A percentile compares a stretch with the other conserved stretches of the same genome.
phyloP scores from a whole-genome alignment of 495 filamentous ascomycete genomes.

The Pyrenopolyporus hunteri region DNA sequence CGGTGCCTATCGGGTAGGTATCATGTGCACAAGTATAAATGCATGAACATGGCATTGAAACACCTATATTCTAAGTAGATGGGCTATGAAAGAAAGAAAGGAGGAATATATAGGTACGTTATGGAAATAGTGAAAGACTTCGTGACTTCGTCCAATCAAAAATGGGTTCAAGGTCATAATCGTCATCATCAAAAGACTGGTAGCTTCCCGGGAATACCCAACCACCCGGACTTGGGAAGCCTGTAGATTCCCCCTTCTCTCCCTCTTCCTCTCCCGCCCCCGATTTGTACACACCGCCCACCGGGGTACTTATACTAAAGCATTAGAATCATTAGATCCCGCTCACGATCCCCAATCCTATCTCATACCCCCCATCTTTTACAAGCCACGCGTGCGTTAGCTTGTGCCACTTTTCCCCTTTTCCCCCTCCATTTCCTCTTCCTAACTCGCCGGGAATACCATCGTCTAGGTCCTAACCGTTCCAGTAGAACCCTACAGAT shows the following conservation, averaged over 20 bases:
- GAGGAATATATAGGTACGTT: not conserved
- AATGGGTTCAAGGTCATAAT: constrained; percentile 24
- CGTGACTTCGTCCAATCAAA: constrained; percentile 33
- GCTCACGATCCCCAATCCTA: constrained; percentile 1
- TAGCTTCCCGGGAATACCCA: constrained; percentile 6
- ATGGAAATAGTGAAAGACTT: constrained; percentile 11
- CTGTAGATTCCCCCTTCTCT: not conserved
- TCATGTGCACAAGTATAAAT: not conserved
- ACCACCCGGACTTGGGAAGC: not conserved
- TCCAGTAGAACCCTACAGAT: constrained; percentile 9
- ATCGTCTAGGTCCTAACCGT: constrained; percentile 13
- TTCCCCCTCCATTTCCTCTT: not conserved
- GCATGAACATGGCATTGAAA: not conserved
- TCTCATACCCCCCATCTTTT: constrained; percentile 1
- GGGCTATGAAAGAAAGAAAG: constrained; percentile 3
- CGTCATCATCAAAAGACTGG: constrained; percentile 22
- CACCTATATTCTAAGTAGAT: not conserved
- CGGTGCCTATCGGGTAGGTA: not conserved
- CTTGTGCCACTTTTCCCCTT: not conserved
- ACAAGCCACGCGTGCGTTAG: constrained; percentile 18
- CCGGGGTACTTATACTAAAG: not conserved
- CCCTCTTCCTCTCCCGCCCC: not conserved
- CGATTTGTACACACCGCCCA: constrained; percentile 22
- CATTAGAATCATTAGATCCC: constrained; percentile 19
- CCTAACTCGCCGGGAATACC: not conserved